A percentile compares a stretch with the other conserved stretches of the same genome.
Conservation (phyloP, 2,329 filamentous ascomycete species). For the Emmonsiellopsis sp. region DNA sequence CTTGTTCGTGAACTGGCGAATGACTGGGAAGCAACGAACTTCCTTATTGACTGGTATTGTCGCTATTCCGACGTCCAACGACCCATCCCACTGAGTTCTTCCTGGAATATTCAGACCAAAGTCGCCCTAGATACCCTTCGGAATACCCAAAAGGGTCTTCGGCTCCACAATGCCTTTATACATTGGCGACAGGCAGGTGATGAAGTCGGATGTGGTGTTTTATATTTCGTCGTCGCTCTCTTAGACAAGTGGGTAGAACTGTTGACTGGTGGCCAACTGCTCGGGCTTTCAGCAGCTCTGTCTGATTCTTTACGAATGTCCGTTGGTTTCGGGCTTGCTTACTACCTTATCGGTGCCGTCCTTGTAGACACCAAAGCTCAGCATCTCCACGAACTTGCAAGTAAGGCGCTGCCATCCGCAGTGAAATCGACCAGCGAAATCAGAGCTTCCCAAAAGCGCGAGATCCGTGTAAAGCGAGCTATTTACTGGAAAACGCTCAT, state of each 20-base stretch:
- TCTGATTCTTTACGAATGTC: slow-evolving; percentile 36
- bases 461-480: slow-evolving; percentile 37
- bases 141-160: slow-evolving; percentile 46
- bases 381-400: slow-evolving; percentile 39
- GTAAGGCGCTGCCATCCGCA: slow-evolving; percentile 32
- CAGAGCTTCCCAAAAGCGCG: slow-evolving; percentile 35
- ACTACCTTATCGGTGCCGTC: slow-evolving; percentile 50
- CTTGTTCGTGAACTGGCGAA: slow-evolving; percentile 43
- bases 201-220: slow-evolving; percentile 45
- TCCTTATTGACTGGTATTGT: slow-evolving; percentile 47
- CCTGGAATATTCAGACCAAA: slow-evolving; percentile 50
- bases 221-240: slow-evolving; percentile 48
- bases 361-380: slow-evolving; percentile 48
- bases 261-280: slow-evolving; percentile 34
- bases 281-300: slow-evolving; percentile 30
- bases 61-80: slow-evolving; percentile 38
- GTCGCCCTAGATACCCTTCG: slow-evolving; percentile 45
- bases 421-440: slow-evolving; percentile 37
- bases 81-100: slow-evolving; percentile 47
- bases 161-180: slow-evolving; percentile 48
- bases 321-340: slow-evolving; percentile 48
- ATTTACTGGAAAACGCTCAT: slow-evolving; percentile 45
- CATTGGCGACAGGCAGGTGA: slow-evolving; percentile 50
- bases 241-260: slow-evolving; percentile 48
- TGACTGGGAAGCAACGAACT: slow-evolving; percentile 46